Evolutionary conservation across 129 eudicot species (phyloP).

Genomic region (Flaveria trinervia): DNA sequence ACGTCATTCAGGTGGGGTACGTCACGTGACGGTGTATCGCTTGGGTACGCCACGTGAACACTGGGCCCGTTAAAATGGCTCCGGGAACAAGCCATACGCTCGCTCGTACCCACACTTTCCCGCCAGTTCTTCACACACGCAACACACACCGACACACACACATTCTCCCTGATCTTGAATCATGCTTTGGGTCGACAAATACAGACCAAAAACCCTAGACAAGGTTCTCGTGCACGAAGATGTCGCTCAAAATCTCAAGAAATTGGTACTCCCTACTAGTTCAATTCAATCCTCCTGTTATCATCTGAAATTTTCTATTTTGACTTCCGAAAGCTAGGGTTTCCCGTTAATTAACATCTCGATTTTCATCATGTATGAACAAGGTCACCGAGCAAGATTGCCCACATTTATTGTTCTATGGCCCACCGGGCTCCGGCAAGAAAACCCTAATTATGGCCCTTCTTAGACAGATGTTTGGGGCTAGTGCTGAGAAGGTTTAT

Average conservation of each 20-base stretch:
- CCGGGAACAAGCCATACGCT: conserved; percentile 1
- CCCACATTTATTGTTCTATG: conserved; percentile 89
- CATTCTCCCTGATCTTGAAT: not conserved
- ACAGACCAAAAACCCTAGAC: conserved; percentile 93
- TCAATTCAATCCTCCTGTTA: not conserved
- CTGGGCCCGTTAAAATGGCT: conserved; percentile 20
- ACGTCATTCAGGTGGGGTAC: too few species aligned
- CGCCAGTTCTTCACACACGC: conserved; percentile 39
- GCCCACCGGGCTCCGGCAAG: conserved; percentile 95
- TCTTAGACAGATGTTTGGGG: conserved; percentile 90
- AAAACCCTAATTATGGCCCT: conserved; percentile 99
- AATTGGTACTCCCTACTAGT: conserved; percentile 49
- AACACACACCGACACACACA: not conserved
- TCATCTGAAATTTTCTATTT: conserved; percentile 1
- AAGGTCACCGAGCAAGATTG: conserved; percentile 97
- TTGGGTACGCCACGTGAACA: too few species aligned
- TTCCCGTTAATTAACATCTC: not conserved
- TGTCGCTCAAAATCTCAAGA: conserved; percentile 86
- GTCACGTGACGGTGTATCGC: too few species aligned
- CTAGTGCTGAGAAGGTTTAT: conserved; percentile 84
- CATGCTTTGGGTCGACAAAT: conserved; percentile 98
- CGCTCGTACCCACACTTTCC: conserved; percentile 21
- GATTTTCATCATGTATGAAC: conserved; percentile 16
- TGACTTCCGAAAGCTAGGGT: conserved; percentile 9
- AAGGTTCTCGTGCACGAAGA: conserved; percentile 87